Evolutionary conservation across 2,329 filamentous ascomycete genomes (phyloP).

Genomic region (Scedosporium aurantiacum): DNA sequence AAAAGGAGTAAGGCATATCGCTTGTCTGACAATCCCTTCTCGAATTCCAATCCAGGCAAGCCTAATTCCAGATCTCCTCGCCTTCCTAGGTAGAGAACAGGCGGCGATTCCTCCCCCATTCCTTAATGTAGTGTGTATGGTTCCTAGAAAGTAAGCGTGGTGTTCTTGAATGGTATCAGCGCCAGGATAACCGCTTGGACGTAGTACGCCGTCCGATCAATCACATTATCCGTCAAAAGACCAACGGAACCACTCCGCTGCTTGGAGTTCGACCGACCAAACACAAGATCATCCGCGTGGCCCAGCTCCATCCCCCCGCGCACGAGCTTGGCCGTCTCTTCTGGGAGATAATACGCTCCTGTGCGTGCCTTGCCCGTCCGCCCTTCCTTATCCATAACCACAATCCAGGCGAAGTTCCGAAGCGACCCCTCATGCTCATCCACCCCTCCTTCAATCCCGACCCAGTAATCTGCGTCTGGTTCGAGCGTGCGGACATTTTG

Average conservation of each 20-base stretch:
- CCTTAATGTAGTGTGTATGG: too few species aligned
- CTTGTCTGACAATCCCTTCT: too few species aligned
- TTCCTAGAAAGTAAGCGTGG: slow-evolving; percentile 19
- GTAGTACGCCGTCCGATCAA: slow-evolving; percentile 25
- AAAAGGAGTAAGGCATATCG: too few species aligned
- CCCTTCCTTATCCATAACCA: slow-evolving; percentile 18
- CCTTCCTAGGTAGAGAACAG: too few species aligned
- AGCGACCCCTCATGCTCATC: slow-evolving; percentile 17
- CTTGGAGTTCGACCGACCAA: slow-evolving; percentile 26
- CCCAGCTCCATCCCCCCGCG: slow-evolving; percentile 27
- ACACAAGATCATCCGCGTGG: slow-evolving; percentile 26
- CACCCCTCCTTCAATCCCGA: slow-evolving; percentile 30
- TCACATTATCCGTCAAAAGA: slow-evolving; percentile 25
- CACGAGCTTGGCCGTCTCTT: slow-evolving; percentile 24
- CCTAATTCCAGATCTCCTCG: too few species aligned
- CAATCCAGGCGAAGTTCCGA: slow-evolving; percentile 29
- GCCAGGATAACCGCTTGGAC: slow-evolving; percentile 27
- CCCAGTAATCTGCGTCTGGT: slow-evolving; percentile 25
- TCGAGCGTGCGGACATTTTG: slow-evolving; percentile 18
- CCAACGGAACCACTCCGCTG: slow-evolving; percentile 27
- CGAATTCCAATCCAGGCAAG: too few species aligned
- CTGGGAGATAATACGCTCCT: slow-evolving; percentile 24
- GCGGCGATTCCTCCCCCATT: too few species aligned
- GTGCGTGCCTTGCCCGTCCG: slow-evolving; percentile 26
- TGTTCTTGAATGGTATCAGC: slow-evolving; percentile 28